Conservation (phyloP, 768 basidiomycete species). For the Aureoboletus auriporus region DNA sequence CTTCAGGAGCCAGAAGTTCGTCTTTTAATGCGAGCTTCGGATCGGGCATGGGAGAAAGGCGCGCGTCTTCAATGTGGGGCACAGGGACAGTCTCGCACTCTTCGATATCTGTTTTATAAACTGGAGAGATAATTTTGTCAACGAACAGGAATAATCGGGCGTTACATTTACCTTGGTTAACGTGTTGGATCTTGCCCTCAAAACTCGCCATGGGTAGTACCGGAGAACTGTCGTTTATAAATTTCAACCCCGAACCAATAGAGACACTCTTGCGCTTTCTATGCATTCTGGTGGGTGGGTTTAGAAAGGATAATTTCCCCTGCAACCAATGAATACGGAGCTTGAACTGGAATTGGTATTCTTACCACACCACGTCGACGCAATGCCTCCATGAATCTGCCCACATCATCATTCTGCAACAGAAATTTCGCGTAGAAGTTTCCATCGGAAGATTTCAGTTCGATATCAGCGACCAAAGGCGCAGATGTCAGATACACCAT, state of each 20-base stretch:
- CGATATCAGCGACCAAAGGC: slow-evolving; percentile 36
- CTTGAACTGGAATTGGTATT: not conserved
- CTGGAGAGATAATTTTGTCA: slow-evolving; percentile 7
- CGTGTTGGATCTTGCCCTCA: slow-evolving; percentile 31
- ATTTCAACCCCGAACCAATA: slow-evolving; percentile 24
- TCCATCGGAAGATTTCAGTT: slow-evolving; percentile 16
- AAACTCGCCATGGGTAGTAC: slow-evolving; percentile 23
- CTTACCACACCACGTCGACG: slow-evolving; percentile 47
- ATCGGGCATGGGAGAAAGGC: not conserved
- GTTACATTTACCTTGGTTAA: slow-evolving; percentile 22
- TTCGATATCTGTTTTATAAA: slow-evolving; percentile 27
- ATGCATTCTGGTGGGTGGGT: slow-evolving; percentile 7
- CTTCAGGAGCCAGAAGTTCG: not conserved
- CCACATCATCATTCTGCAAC: slow-evolving; percentile 30
- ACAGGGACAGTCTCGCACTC: slow-evolving; percentile 3
- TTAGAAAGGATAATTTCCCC: slow-evolving; percentile 30
- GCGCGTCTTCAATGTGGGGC: not conserved
- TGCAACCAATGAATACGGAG: slow-evolving; percentile 8
- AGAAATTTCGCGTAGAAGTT: slow-evolving; percentile 35
- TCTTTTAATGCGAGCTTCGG: not conserved
- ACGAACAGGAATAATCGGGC: not conserved
- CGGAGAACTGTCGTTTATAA: slow-evolving; percentile 19
- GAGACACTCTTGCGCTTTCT: slow-evolving; percentile 21
- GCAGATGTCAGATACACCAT: slow-evolving; percentile 31
- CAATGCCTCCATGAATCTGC: slow-evolving; percentile 40